Conservation (phyloP, 108 stramenopile species). For the Cyclostephanos tholiformis region DNA sequence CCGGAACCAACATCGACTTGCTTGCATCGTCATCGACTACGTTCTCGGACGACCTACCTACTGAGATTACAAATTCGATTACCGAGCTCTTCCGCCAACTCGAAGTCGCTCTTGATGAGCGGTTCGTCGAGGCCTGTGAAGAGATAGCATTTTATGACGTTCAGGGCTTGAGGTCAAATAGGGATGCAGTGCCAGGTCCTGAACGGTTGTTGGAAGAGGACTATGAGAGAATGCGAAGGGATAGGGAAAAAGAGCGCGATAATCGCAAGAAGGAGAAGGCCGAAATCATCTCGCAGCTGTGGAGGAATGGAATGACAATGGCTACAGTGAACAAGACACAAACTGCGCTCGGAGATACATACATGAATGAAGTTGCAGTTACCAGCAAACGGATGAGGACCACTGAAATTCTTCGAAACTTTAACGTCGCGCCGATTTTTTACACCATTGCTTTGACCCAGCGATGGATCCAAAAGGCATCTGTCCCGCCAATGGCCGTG, state of each 20-base stretch:
- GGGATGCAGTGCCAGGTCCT: slow-evolving; percentile 40
- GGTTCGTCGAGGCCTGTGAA: slow-evolving; percentile 41
- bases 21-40: slow-evolving; percentile 33
- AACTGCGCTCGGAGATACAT: slow-evolving; percentile 9
- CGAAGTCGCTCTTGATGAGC: slow-evolving; percentile 46
- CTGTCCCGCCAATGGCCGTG: slow-evolving; percentile 44
- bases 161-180: slow-evolving; percentile 36
- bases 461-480: slow-evolving; percentile 76
- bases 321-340: neutral
- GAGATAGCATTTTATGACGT: slow-evolving; percentile 51
- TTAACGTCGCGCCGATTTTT: slow-evolving; percentile 86
- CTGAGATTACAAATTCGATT: slow-evolving; percentile 44
- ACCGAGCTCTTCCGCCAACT: slow-evolving; percentile 40
- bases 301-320: neutral
- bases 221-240: slow-evolving; percentile 41
- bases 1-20: slow-evolving; percentile 22
- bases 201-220: slow-evolving; percentile 39
- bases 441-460: slow-evolving; percentile 76
- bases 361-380: slow-evolving; percentile 37
- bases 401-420: slow-evolving; percentile 70
- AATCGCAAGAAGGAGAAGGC: slow-evolving; percentile 5
- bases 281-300: neutral
- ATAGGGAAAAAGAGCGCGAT: slow-evolving; percentile 15
- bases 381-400: slow-evolving; percentile 55
- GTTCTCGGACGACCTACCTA: slow-evolving; percentile 37